Percentiles rank a stretch among this genome's conserved stretches.
phyloP scores from a whole-genome alignment of 2,329 filamentous ascomycete genomes.

The Biscogniauxia mediterranea region DNA sequence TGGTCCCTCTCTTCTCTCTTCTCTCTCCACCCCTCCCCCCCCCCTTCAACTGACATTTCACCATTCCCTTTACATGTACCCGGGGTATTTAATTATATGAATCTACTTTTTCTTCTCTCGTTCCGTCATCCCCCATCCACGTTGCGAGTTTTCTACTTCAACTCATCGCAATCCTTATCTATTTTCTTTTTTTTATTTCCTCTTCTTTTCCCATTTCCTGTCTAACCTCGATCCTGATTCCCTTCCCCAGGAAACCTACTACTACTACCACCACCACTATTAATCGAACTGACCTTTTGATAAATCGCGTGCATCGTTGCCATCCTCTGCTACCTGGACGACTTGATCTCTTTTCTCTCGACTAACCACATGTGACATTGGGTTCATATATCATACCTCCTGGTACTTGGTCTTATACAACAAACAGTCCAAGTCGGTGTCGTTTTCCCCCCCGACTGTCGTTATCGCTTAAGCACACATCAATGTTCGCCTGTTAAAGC shows the following conservation, averaged over 20 bases:
- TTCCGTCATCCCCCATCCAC: neutral
- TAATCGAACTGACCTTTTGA: neutral
- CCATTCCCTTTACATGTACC: too few species aligned
- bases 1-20: neutral
- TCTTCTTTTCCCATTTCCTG: neutral
- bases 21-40: neutral
- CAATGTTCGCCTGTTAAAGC: too few species aligned
- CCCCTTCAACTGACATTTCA: too few species aligned
- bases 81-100: neutral
- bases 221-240: neutral
- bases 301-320: neutral
- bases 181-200: neutral
- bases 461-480: neutral
- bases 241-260: too few species aligned
- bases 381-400: neutral
- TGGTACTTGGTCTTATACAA: neutral
- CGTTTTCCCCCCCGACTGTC: neutral
- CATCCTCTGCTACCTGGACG: neutral
- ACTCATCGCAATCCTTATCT: neutral
- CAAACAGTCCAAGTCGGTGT: neutral
- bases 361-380: neutral
- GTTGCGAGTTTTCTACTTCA: neutral
- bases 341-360: neutral
- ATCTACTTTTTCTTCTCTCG: neutral
- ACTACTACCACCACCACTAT: too few species aligned